Percentiles rank a stretch among this genome's conserved stretches.
Evolutionary conservation across 1,284 basidiomycete species (phyloP).

Genomic region (Sutorius eximius): DNA sequence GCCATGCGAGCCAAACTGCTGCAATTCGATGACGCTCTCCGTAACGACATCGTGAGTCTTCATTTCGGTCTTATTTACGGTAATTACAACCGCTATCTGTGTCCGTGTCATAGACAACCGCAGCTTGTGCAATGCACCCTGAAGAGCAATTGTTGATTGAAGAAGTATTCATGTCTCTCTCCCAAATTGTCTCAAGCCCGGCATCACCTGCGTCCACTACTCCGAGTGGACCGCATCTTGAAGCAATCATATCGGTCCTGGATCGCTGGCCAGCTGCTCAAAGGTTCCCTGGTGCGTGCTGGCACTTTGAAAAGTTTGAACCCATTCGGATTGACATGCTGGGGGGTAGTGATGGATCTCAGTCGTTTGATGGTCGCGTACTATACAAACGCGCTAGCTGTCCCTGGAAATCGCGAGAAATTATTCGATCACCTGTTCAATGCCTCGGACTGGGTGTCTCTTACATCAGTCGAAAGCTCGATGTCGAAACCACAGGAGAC

Average conservation of each 20-base stretch:
- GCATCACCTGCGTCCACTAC: constrained; percentile 33
- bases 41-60: constrained; percentile 60
- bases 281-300: constrained; percentile 75
- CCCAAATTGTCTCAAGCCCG: constrained; percentile 46
- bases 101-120: constrained; percentile 52
- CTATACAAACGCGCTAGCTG: constrained; percentile 52
- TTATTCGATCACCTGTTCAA: constrained; percentile 66
- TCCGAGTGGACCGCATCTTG: constrained; percentile 53
- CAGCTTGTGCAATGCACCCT: constrained; percentile 65
- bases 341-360: constrained; percentile 77
- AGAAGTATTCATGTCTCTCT: constrained; percentile 67
- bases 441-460: constrained; percentile 64
- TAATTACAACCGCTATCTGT: constrained; percentile 1
- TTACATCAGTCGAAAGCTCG: constrained; percentile 49
- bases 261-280: constrained; percentile 78
- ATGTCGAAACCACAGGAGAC: constrained; percentile 76
- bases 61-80: not conserved
- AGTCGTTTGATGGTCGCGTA: constrained; percentile 75
- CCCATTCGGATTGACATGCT: not conserved
- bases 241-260: constrained; percentile 65
- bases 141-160: constrained; percentile 66
- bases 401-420: constrained; percentile 46
- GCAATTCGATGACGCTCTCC: constrained; percentile 76
- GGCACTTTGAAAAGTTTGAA: not conserved
- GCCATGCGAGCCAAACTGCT: constrained; percentile 84